Percentiles rank a stretch among this genome's conserved stretches.
phyloP scores from a whole-genome alignment of 768 basidiomycete species.

The Lactifluus subvellereus region DNA sequence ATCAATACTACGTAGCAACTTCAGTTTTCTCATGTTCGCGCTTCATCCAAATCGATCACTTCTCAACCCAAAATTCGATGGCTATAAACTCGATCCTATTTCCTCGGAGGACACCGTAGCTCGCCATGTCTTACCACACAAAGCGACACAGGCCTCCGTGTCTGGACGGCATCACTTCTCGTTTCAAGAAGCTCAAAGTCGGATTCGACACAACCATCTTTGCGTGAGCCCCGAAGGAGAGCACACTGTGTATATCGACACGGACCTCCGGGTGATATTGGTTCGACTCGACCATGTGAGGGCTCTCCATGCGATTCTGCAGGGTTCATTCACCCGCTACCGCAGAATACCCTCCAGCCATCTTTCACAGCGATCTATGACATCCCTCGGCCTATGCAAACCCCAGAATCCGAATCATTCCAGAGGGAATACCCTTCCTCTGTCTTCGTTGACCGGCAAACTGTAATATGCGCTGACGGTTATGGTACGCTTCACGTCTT shows the following conservation, averaged over 20 bases:
- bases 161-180: constrained; percentile 59
- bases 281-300: constrained; percentile 58
- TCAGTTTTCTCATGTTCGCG: constrained; percentile 13
- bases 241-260: constrained; percentile 63
- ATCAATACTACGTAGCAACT: no score
- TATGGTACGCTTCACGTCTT: constrained; percentile 61
- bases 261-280: constrained; percentile 51
- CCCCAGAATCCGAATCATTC: constrained; percentile 34
- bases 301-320: constrained; percentile 11
- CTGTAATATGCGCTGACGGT: constrained; percentile 63
- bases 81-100: constrained; percentile 67
- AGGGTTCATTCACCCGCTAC: constrained; percentile 20
- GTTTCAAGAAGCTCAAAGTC: constrained; percentile 77
- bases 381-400: constrained; percentile 49
- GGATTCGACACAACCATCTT: constrained; percentile 82
- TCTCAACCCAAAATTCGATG: constrained; percentile 79
- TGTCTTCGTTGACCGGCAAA: constrained; percentile 44
- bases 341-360: constrained; percentile 49
- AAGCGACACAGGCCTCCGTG: constrained; percentile 47
- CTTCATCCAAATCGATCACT: constrained; percentile 39
- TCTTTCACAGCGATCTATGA: constrained; percentile 53
- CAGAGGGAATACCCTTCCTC: constrained; percentile 75
- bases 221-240: constrained; percentile 41
- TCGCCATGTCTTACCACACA: constrained; percentile 43
- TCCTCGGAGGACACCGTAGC: constrained; percentile 50